Evolutionary conservation across 768 basidiomycete species (phyloP).

Genomic region (Xerocomellus dryophilus): DNA sequence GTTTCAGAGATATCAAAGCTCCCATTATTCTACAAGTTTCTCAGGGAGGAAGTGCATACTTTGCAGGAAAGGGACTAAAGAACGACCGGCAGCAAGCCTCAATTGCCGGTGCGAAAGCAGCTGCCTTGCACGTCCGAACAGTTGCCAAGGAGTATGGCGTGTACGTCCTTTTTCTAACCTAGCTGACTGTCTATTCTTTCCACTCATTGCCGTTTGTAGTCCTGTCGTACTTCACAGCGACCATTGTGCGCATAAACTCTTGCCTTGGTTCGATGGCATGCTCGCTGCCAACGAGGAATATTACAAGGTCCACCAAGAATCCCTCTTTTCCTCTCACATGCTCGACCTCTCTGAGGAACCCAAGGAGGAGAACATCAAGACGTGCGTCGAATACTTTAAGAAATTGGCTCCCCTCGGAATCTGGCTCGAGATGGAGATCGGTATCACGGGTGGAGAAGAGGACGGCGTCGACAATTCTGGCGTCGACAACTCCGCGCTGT

Average conservation of each 20-base stretch:
- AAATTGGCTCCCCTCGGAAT: conserved; percentile 89
- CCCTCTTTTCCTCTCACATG: conserved; percentile 98
- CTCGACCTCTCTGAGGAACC: conserved; percentile 93
- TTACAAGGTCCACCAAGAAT: conserved; percentile 82
- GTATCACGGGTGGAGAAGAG: conserved; percentile 99
- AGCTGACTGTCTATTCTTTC: background rate
- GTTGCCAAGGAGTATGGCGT: conserved; percentile 91
- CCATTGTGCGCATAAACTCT: conserved; percentile 96
- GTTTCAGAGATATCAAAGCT: conserved; percentile 81
- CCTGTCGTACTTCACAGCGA: conserved; percentile 98
- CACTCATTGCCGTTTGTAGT: conserved; percentile 37
- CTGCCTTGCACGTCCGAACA: conserved; percentile 86
- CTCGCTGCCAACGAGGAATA: conserved; percentile 93
- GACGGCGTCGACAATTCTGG: conserved; percentile 98
- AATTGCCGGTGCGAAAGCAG: conserved; percentile 86
- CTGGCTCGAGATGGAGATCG: conserved; percentile 99
- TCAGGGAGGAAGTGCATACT: conserved; percentile 95
- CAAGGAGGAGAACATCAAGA: conserved; percentile 92
- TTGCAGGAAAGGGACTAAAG: conserved; percentile 91
- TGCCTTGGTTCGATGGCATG: conserved; percentile 99
- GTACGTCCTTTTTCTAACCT: conserved; percentile 45
- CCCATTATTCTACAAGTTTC: conserved; percentile 98
- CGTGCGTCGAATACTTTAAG: conserved; percentile 91
- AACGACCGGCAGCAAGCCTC: conserved; percentile 97
- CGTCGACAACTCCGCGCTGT: conserved; percentile 89